Evolutionary conservation across 2,329 filamentous ascomycete species (phyloP).

Genomic region (Hypoxylon sp.): DNA sequence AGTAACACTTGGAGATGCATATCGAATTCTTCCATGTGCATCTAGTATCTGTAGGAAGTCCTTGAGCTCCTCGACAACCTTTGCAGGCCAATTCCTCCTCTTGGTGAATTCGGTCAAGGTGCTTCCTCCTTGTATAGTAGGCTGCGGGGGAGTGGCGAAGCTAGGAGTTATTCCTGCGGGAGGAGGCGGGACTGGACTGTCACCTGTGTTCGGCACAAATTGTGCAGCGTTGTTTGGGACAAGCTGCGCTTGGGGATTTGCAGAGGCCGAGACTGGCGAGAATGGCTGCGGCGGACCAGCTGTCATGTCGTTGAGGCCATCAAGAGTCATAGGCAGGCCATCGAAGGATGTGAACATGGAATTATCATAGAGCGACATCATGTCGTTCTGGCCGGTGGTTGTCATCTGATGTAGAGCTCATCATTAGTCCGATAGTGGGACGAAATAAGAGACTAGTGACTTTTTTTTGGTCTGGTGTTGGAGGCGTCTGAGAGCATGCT

Average conservation of each 20-base stretch:
- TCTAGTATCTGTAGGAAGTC: constrained; percentile 92
- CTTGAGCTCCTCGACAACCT: constrained; percentile 89
- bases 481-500: constrained; percentile 19
- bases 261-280: constrained; percentile 36
- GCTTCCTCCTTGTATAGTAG: constrained; percentile 56
- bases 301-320: constrained; percentile 49
- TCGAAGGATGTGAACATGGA: constrained; percentile 50
- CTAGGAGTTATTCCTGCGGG: constrained; percentile 52
- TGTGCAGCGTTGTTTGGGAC: constrained; percentile 44
- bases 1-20: constrained; percentile 85
- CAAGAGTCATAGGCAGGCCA: constrained; percentile 50
- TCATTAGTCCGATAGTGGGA: constrained; percentile 29
- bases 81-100: constrained; percentile 84
- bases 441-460: constrained; percentile 15
- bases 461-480: constrained; percentile 9
- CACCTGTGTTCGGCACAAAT: constrained; percentile 46
- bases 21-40: constrained; percentile 85
- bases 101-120: constrained; percentile 73
- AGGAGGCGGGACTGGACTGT: constrained; percentile 44
- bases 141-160: constrained; percentile 50
- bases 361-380: constrained; percentile 53
- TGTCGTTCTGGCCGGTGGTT: constrained; percentile 49
- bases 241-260: constrained; percentile 46
- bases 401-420: constrained; percentile 47
- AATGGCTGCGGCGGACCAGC: constrained; percentile 46